Base-by-base conservation (phyloP, 305 asterid species). In the Fraxinus floribunda region DNA sequence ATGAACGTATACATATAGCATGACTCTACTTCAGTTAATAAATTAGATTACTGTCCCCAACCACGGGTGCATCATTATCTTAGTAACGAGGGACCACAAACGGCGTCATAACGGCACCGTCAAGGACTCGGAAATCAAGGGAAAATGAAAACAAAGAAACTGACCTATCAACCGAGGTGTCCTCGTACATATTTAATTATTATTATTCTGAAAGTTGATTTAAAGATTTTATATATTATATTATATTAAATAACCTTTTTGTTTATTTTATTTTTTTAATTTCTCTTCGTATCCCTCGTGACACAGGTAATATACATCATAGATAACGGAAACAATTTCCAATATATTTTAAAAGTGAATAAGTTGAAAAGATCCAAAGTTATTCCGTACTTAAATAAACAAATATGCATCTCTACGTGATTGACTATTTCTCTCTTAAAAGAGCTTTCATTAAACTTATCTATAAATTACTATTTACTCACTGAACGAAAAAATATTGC, bases 51-150 rank as follows among this genome's bases (percentile, higher is more conserved):
- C 74, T 11, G 4, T 66, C 24, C 62, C 74, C 74, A 66, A 66
- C 36, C 34, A 66, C 74, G 20, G 38, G 74, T 10, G 36, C 35
- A 66, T 66, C n/a, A 66, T 66, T 24, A 1, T 66, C 35, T 22
- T 26, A 66, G 74, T 66, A 66, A n/a, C 2, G 20, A 16, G 74
- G 36, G 74, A 66, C 38, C 74, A 66, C 74, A 5, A 13, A 66
- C 74, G 74, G 36, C 78, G 84, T 71, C 75, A 75, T 57, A 73
- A 84, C 80, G 76, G 83, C 85, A 83, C 84, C 80, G 78, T 32
- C 8, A 71, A 41, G 10, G 34, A 29, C 75, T 39, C 49, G 77
- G 30, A 70, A 70, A 22, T 35, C 78, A 80, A 76, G 82, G 75
- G 34, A 18, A 3, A 44, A 66, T 10, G 6, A 32, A 52, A 52